These are phyloP conservation scores for Mediolabrus comicus DNA, from an alignment of 108 stramenopile genomes.

Conservation along the genomic window DNA sequence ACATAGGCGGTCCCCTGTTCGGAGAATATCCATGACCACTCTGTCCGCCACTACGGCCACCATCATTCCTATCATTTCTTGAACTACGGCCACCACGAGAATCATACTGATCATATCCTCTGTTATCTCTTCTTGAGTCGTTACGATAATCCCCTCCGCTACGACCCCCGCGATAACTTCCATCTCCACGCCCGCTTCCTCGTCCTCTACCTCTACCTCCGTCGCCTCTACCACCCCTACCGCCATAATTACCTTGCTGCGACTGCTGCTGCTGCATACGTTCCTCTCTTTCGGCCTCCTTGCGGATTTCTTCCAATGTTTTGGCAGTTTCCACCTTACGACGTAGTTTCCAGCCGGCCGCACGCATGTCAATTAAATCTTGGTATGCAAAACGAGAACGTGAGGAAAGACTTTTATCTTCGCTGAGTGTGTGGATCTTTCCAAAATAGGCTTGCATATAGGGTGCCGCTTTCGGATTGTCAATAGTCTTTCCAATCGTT, in stretches of 20 bases:
- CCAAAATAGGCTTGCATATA: constrained; percentile 74
- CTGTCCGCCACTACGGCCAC: constrained; percentile 22
- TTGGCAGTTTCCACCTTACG: constrained; percentile 92
- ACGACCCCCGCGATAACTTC: constrained; percentile 25
- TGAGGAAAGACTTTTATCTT: constrained; percentile 60
- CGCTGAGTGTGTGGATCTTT: constrained; percentile 60
- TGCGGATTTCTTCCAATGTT: constrained; percentile 88
- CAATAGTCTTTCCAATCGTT: constrained; percentile 83
- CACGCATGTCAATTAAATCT: constrained; percentile 90
- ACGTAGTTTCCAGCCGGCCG: constrained; percentile 86
- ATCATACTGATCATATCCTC: neutral
- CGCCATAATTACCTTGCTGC: constrained; percentile 39
- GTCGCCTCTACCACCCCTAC: neutral
- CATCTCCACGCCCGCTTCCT: constrained; percentile 30
- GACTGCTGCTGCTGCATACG: constrained; percentile 62
- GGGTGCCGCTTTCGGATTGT: constrained; percentile 52
- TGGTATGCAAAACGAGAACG: constrained; percentile 94
- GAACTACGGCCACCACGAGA: constrained; percentile 18
- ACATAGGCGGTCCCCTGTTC: constrained; percentile 15
- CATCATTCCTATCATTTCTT: constrained; percentile 13
- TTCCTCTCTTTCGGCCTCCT: constrained; percentile 84
- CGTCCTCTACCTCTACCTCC: constrained; percentile 41
- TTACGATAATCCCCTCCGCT: constrained; percentile 19
- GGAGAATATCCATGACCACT: constrained; percentile 2
- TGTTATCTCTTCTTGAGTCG: constrained; percentile 7